Conservation (phyloP, 345 rosid genomes). For the Salix dunnii region DNA sequence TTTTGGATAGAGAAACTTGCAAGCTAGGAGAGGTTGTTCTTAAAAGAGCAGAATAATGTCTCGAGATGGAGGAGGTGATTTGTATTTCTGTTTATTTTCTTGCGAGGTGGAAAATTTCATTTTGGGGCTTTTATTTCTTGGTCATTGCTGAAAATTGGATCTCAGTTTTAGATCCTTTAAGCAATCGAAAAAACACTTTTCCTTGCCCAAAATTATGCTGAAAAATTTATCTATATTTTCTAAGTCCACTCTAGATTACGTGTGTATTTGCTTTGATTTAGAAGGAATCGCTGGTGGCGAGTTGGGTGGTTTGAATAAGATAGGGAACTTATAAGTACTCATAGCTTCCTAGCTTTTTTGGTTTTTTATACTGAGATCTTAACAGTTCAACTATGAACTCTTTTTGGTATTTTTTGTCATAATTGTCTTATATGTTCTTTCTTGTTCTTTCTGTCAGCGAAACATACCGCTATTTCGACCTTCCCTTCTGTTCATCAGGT, state of each 20-base stretch:
- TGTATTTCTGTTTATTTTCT: neutral
- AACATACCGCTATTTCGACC: slow-evolving; percentile 20
- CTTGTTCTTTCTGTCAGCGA: slow-evolving; percentile 12
- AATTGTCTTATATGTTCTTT: neutral
- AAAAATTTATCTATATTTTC: neutral
- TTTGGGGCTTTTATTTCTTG: neutral
- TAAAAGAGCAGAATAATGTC: neutral
- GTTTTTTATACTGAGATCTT: neutral
- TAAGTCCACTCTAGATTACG: neutral
- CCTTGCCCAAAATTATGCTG: neutral
- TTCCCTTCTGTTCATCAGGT: slow-evolving; percentile 16
- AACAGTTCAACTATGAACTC: neutral
- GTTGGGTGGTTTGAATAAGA: too few species aligned
- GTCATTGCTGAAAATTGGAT: neutral
- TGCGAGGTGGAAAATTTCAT: neutral
- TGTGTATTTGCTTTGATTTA: too few species aligned
- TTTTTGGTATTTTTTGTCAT: neutral
- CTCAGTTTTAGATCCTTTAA: neutral
- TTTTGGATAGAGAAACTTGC: neutral
- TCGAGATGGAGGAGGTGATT: neutral
- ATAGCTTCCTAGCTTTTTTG: neutral
- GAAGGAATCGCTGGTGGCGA: too few species aligned
- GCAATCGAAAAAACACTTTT: neutral
- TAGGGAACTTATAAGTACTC: too few species aligned
- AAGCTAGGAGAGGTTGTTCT: neutral